Evolutionary conservation across 345 rosid genomes (phyloP).

Genomic region (Rhizophora mangle): DNA sequence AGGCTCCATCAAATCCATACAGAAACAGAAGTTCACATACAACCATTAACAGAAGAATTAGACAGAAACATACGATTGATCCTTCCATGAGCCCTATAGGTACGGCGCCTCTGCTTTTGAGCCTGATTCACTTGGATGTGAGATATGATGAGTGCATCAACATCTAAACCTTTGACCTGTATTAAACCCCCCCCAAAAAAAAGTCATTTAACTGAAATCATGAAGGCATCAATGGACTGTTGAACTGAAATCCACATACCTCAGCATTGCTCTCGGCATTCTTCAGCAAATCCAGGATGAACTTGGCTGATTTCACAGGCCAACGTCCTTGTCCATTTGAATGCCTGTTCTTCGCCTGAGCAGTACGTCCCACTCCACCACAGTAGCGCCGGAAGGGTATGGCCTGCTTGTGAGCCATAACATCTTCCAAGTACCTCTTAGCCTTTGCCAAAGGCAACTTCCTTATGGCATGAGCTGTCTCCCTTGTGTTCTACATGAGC

Average conservation of each 20-base stretch:
- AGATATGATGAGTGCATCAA: constrained; percentile 70
- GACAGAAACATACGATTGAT: constrained; percentile 65
- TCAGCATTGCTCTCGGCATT: constrained; percentile 99
- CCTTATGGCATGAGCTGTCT: constrained; percentile 83
- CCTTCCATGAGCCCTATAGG: constrained; percentile 97
- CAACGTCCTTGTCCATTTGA: constrained; percentile 98
- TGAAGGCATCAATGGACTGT: background rate
- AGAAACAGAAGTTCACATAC: no score
- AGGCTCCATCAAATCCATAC: background rate
- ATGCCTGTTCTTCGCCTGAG: constrained; percentile 97
- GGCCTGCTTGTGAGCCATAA: constrained; percentile 93
- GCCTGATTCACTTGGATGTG: constrained; percentile 99
- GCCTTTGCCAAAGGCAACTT: constrained; percentile 87
- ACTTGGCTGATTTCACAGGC: constrained; percentile 86
- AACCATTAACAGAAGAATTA: background rate
- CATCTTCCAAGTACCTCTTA: constrained; percentile 96
- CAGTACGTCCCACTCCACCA: constrained; percentile 94
- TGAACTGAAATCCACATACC: constrained; percentile 25
- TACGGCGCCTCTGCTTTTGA: constrained; percentile 87
- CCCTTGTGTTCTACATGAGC: constrained; percentile 67
- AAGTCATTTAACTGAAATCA: background rate
- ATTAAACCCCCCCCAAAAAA: background rate
- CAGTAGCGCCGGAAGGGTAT: constrained; percentile 95
- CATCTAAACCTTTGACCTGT: constrained; percentile 97
- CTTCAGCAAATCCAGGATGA: constrained; percentile 84